Evolutionary conservation across 257 asterid genomes (phyloP).

Genomic region (Fraxinus pennsylvanica): DNA sequence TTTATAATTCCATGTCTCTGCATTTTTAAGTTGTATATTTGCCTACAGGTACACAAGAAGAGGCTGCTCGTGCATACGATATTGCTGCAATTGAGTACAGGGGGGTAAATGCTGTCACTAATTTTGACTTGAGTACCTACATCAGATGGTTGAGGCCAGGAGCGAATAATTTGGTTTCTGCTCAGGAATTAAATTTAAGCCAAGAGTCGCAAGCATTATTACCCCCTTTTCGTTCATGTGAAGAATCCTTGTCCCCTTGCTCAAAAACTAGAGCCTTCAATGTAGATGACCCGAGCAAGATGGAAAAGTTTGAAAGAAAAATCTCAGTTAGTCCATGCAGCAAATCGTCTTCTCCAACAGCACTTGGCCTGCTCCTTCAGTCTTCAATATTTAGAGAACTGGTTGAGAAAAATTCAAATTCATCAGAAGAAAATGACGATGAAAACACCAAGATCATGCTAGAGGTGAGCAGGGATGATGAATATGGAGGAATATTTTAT

Average conservation of each 20-base stretch:
- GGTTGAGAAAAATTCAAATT: conserved; percentile 53
- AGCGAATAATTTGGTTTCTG: conserved; percentile 21
- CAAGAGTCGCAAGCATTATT: conserved; percentile 23
- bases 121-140: conserved; percentile 60
- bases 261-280: conserved; percentile 36
- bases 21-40: not conserved
- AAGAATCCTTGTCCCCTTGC: conserved; percentile 32
- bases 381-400: conserved; percentile 60
- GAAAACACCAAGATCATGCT: conserved; percentile 17
- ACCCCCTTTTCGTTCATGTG: conserved; percentile 26
- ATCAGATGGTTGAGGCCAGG: conserved; percentile 56
- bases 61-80: conserved; percentile 70
- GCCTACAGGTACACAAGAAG: conserved; percentile 57
- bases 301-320: conserved; percentile 33
- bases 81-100: conserved; percentile 66
- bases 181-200: conserved; percentile 35
- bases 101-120: conserved; percentile 60
- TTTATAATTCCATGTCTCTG: not conserved
- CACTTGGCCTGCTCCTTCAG: conserved; percentile 55
- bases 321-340: conserved; percentile 36
- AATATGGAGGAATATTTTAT: conserved; percentile 34
- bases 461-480: conserved; percentile 24
- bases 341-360: conserved; percentile 54
- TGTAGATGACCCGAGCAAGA: conserved; percentile 30
- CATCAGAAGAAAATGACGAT: conserved; percentile 35